These are phyloP conservation scores for Artemisia annua DNA, from an alignment of 129 eudicot genomes.

Conservation along the genomic window DNA sequence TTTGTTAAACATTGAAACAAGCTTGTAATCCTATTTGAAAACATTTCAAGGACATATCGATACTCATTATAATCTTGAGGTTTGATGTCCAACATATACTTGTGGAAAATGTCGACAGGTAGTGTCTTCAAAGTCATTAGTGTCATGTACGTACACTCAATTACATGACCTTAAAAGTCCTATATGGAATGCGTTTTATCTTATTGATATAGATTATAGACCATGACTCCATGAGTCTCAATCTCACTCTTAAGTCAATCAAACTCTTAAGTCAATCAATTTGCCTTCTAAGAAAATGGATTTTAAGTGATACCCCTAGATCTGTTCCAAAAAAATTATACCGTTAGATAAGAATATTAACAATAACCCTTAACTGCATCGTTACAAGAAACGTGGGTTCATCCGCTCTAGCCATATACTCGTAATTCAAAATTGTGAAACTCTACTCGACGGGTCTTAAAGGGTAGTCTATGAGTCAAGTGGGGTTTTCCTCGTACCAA, in stretches of 20 bases:
- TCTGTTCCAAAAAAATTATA: not conserved
- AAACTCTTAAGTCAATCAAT: too few relatives aligned
- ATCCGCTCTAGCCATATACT: not conserved
- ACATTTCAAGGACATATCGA: not conserved
- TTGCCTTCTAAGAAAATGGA: not conserved
- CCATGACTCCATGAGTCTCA: slow-evolving; percentile 1
- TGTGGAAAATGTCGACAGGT: not conserved
- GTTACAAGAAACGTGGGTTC: not conserved
- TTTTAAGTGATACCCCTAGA: too few relatives aligned
- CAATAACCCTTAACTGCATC: not conserved
- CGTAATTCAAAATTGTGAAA: too few relatives aligned
- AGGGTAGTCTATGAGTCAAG: too few relatives aligned
- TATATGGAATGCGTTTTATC: not conserved
- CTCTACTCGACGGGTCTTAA: too few relatives aligned
- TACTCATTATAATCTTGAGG: not conserved
- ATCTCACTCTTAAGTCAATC: not conserved
- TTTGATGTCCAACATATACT: not conserved
- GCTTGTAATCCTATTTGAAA: too few relatives aligned
- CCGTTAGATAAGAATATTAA: not conserved
- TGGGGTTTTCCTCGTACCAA: too few relatives aligned
- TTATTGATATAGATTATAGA: not conserved
- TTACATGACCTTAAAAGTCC: too few relatives aligned
- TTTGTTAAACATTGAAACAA: too few relatives aligned
- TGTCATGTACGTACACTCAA: too few relatives aligned
- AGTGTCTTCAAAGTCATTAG: too few relatives aligned